A percentile compares a stretch with the other conserved stretches of the same genome.
Conservation (phyloP, 2,329 filamentous ascomycete species). For the Botrytis fabae region DNA sequence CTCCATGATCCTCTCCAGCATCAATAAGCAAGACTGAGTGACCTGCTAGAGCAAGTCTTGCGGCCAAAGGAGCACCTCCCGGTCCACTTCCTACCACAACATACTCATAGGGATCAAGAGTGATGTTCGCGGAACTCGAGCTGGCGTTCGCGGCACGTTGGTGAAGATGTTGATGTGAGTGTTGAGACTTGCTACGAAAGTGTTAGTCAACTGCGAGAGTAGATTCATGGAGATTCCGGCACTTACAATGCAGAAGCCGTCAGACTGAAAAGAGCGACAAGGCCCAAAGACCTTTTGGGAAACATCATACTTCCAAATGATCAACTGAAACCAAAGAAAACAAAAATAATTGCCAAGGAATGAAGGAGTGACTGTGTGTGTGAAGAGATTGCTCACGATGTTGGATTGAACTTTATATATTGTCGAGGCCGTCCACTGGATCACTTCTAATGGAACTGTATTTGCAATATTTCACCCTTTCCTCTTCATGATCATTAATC, state of each 20-base stretch:
- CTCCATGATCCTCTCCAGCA: conserved; percentile 53
- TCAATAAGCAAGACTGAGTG: conserved; percentile 54
- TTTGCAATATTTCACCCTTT: background rate
- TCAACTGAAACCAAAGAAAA: background rate
- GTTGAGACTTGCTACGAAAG: background rate
- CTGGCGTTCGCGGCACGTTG: background rate
- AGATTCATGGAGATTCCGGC: background rate
- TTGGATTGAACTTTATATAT: background rate
- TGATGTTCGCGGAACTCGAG: conserved; percentile 8
- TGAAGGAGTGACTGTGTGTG: background rate
- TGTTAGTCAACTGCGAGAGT: background rate
- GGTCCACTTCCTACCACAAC: conserved; percentile 54
- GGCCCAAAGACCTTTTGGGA: conserved; percentile 1
- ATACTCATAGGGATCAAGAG: conserved; percentile 45
- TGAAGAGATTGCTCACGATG: background rate
- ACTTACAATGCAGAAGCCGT: conserved; percentile 18
- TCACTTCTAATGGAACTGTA: background rate
- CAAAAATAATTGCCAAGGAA: background rate
- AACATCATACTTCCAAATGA: conserved; percentile 5
- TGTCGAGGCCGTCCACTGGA: background rate
- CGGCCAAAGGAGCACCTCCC: conserved; percentile 52
- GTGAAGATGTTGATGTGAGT: conserved; percentile 4
- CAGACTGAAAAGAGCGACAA: conserved; percentile 13
- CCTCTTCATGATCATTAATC: background rate
- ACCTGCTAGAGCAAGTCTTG: conserved; percentile 52